Conservation (phyloP, 352 stramenopile species). For the Phytophthora multivora region DNA sequence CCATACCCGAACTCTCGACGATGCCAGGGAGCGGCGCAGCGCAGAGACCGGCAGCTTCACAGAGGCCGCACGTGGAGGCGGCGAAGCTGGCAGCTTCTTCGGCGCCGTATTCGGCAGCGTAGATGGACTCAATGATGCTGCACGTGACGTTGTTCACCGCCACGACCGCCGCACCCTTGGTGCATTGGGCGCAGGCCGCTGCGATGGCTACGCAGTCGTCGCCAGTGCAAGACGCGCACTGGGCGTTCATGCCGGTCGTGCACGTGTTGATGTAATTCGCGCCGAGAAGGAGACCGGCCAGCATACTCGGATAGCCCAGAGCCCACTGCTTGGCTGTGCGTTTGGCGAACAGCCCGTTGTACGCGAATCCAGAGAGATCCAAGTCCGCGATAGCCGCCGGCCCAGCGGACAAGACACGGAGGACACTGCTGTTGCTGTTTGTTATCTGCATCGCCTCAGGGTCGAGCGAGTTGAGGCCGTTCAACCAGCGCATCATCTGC, state of each 20-base stretch:
- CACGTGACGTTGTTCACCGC: conserved; percentile 53
- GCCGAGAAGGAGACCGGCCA: conserved; percentile 60
- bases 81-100: conserved; percentile 42
- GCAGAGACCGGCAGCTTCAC: conserved; percentile 54
- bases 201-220: conserved; percentile 42
- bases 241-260: conserved; percentile 34
- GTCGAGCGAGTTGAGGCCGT: conserved; percentile 80
- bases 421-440: conserved; percentile 37
- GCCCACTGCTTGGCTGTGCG: conserved; percentile 67
- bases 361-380: conserved; percentile 65
- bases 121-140: conserved; percentile 45
- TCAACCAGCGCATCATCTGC: conserved; percentile 78
- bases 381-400: conserved; percentile 41
- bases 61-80: conserved; percentile 46
- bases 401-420: conserved; percentile 40
- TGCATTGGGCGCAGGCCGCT: conserved; percentile 43
- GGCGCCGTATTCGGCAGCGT: conserved; percentile 43
- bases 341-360: conserved; percentile 73
- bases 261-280: conserved; percentile 58
- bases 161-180: conserved; percentile 37
- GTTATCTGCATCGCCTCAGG: conserved; percentile 64
- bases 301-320: conserved; percentile 71
- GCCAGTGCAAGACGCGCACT: conserved; percentile 49
- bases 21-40: conserved; percentile 62
- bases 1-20: conserved; percentile 57